Conservation (phyloP, 306 rosid genomes). For the Pyrus pyrifolia region DNA sequence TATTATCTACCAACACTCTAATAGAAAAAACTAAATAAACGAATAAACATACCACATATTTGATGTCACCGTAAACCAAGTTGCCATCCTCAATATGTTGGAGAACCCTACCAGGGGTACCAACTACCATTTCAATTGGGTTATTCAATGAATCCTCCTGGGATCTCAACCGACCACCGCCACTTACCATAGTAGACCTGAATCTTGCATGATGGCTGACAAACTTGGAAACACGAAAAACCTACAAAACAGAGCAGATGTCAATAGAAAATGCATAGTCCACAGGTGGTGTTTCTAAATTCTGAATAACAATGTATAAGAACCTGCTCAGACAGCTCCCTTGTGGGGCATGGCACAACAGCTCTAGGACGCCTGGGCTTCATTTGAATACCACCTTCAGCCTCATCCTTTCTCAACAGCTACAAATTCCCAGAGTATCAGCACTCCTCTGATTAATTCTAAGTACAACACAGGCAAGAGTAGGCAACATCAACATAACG, state of each 20-base stretch:
- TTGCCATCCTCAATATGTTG: slow-evolving; percentile 95
- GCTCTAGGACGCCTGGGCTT: slow-evolving; percentile 90
- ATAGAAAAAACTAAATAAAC: neutral
- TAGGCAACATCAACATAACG: neutral
- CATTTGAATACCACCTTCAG: slow-evolving; percentile 52
- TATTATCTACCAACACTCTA: neutral
- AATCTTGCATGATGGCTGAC: slow-evolving; percentile 88
- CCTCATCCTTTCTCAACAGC: slow-evolving; percentile 85
- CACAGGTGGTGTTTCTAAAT: slow-evolving; percentile 1
- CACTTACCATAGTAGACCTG: slow-evolving; percentile 88
- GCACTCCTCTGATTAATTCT: neutral
- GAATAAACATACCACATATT: slow-evolving; percentile 49
- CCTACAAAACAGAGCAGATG: slow-evolving; percentile 39
- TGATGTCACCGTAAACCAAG: slow-evolving; percentile 85
- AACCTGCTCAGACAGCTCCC: slow-evolving; percentile 96
- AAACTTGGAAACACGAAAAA: slow-evolving; percentile 84
- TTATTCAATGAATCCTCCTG: slow-evolving; percentile 82
- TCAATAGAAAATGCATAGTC: slow-evolving; percentile 19
- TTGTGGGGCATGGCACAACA: slow-evolving; percentile 82
- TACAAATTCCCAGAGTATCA: slow-evolving; percentile 20
- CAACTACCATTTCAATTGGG: slow-evolving; percentile 87
- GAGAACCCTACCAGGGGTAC: slow-evolving; percentile 92
- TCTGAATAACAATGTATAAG: neutral
- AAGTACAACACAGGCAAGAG: neutral
- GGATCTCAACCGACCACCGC: slow-evolving; percentile 86